A percentile compares a stretch with the other conserved stretches of the same genome.
Conservation (phyloP, 345 rosid genomes). For the Noccaea caerulescens region DNA sequence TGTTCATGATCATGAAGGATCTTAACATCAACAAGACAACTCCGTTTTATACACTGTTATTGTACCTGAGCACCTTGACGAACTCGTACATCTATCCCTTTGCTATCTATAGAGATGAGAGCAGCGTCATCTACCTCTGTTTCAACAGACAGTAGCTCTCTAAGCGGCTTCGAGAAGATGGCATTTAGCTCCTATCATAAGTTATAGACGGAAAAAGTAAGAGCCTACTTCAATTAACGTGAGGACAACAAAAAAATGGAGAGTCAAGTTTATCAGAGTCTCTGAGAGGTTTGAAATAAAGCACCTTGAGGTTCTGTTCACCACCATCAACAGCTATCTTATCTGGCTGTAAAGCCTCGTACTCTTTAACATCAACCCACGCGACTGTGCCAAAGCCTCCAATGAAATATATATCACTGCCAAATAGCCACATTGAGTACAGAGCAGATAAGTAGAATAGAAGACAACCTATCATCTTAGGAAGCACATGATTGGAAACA, state of each 20-base stretch:
- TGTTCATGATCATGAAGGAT: conserved; percentile 2
- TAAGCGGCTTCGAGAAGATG: conserved; percentile 80
- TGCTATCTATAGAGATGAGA: conserved; percentile 92
- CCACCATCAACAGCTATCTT: conserved; percentile 95
- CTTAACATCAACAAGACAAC: neutral
- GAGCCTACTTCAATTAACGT: neutral
- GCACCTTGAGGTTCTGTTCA: conserved; percentile 88
- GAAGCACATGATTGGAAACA: conserved; percentile 16
- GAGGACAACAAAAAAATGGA: neutral
- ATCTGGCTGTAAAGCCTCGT: conserved; percentile 80
- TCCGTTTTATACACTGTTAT: neutral
- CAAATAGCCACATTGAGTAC: conserved; percentile 24
- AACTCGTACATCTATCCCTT: conserved; percentile 85
- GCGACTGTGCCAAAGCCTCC: conserved; percentile 99
- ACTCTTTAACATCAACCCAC: conserved; percentile 95
- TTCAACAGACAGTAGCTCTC: conserved; percentile 63
- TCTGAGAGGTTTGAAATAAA: conserved; percentile 2
- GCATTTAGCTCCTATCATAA: conserved; percentile 73
- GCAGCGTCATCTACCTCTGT: conserved; percentile 93
- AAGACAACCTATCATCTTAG: neutral
- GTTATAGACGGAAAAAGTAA: conserved; percentile 2
- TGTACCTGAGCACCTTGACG: conserved; percentile 97
- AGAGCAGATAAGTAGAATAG: neutral
- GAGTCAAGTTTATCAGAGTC: neutral
- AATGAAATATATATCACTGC: conserved; percentile 92